Evolutionary conservation across 1,284 basidiomycete species (phyloP).

Genomic region (Microbotryum silenes-acaulis): DNA sequence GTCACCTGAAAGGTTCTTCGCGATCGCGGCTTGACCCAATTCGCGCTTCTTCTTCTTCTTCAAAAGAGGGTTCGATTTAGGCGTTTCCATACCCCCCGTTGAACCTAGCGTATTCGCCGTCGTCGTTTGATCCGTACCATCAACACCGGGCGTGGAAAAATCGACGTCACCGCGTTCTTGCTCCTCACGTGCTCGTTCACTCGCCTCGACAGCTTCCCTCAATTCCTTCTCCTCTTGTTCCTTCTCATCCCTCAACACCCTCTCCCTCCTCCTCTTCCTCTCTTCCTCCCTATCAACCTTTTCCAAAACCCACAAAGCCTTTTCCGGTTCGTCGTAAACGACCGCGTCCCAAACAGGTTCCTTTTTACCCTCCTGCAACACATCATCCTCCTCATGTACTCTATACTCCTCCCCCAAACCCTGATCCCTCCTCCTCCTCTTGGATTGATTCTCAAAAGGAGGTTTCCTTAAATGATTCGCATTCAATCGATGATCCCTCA

Average conservation of each 20-base stretch:
- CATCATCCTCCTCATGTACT: too few species aligned
- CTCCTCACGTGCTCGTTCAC: constrained; percentile 42
- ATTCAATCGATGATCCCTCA: constrained; percentile 56
- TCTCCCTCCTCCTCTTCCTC: constrained; percentile 57
- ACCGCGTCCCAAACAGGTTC: constrained; percentile 68
- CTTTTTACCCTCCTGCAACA: too few species aligned
- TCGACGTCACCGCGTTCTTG: constrained; percentile 40
- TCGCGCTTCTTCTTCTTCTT: constrained; percentile 57
- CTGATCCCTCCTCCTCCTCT: background rate
- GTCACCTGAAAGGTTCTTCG: constrained; percentile 77
- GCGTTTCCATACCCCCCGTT: constrained; percentile 30
- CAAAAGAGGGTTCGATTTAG: constrained; percentile 51
- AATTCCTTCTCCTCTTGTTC: constrained; percentile 47
- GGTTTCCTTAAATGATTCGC: constrained; percentile 61
- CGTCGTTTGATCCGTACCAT: background rate
- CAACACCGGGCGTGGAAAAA: background rate
- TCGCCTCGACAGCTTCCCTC: constrained; percentile 44
- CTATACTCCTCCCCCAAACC: too few species aligned
- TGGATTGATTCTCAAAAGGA: constrained; percentile 43
- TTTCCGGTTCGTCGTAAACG: constrained; percentile 62
- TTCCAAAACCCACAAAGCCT: constrained; percentile 64
- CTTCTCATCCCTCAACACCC: constrained; percentile 56
- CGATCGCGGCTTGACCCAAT: constrained; percentile 64
- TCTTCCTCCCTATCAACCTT: constrained; percentile 72
- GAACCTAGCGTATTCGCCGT: constrained; percentile 5